phyloP scores from a whole-genome alignment of 305 asterid genomes.

The Solanum hybrid region DNA sequence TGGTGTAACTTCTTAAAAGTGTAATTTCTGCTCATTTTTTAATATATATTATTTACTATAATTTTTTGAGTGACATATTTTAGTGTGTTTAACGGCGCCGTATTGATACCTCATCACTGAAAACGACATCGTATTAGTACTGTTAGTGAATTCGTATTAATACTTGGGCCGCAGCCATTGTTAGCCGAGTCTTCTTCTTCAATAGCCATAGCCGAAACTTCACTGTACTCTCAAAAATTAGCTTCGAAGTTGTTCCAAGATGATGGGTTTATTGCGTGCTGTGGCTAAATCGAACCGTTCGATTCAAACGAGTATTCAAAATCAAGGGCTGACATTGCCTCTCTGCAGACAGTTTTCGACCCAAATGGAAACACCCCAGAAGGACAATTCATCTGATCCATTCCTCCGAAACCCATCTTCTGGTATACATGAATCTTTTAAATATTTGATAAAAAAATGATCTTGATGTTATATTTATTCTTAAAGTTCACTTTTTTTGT shows the following conservation, averaged over 20 bases:
- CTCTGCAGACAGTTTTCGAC: constrained; percentile 46
- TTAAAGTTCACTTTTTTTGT: neutral
- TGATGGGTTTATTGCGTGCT: constrained; percentile 40
- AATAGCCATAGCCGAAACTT: neutral
- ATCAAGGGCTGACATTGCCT: constrained; percentile 18
- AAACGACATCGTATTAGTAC: neutral
- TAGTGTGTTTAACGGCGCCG: neutral
- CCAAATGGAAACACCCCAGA: constrained; percentile 34
- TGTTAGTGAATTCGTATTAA: too few relatives aligned
- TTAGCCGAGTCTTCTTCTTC: neutral
- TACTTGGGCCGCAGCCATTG: constrained; percentile 8
- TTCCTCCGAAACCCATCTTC: constrained; percentile 27
- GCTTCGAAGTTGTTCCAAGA: constrained; percentile 9
- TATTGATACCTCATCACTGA: too few relatives aligned
- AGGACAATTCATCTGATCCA: constrained; percentile 17
- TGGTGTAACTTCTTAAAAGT: neutral
- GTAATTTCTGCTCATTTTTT: neutral
- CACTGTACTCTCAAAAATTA: neutral
- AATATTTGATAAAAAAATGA: neutral
- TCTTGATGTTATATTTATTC: neutral
- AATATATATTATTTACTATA: too few relatives aligned
- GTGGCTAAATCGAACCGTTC: constrained; percentile 34
- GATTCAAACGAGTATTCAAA: constrained; percentile 16
- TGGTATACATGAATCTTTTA: constrained; percentile 19
- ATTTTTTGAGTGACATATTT: too few relatives aligned